Evolutionary conservation across 2,329 filamentous ascomycete species (phyloP).

Genomic region (Nemania sp.): DNA sequence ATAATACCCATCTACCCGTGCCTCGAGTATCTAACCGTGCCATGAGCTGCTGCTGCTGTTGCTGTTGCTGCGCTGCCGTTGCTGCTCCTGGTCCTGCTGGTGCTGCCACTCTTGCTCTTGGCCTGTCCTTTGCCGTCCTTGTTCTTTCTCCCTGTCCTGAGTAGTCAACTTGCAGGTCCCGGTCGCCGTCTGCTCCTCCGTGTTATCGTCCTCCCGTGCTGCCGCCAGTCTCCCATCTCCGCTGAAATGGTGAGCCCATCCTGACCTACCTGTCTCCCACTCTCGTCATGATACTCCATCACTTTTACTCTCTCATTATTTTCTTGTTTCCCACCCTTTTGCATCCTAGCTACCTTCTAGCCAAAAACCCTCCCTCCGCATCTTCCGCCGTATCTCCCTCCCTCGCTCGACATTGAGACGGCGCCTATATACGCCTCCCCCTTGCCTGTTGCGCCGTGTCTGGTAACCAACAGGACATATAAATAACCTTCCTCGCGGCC

Average conservation of each 20-base stretch:
- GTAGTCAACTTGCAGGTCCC: background rate
- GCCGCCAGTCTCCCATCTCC: slow-evolving; percentile 11
- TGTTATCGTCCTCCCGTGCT: slow-evolving; percentile 1
- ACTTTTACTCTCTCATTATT: slow-evolving; percentile 8
- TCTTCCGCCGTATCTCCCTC: slow-evolving; percentile 5
- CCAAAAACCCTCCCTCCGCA: background rate
- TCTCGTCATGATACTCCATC: background rate
- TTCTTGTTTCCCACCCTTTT: slow-evolving; percentile 1
- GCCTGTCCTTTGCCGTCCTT: background rate
- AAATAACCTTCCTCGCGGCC: background rate
- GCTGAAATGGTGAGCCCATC: slow-evolving; percentile 29
- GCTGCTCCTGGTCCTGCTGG: background rate
- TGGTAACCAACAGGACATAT: slow-evolving; percentile 1
- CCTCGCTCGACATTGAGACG: slow-evolving; percentile 1
- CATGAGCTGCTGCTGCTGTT: background rate
- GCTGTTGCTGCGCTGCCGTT: background rate
- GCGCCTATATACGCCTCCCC: background rate
- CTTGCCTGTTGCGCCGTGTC: background rate
- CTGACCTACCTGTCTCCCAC: slow-evolving; percentile 1
- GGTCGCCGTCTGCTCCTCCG: background rate
- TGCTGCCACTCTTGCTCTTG: background rate
- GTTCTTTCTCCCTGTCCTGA: background rate
- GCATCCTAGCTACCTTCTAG: slow-evolving; percentile 2
- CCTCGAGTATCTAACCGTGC: too few species aligned
- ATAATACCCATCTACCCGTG: background rate